A percentile compares a stretch with the other conserved stretches of the same genome.
These are phyloP conservation scores for Nannizziopsis barbatae DNA, from an alignment of 2,329 filamentous ascomycete genomes.

Conservation along the genomic window DNA sequence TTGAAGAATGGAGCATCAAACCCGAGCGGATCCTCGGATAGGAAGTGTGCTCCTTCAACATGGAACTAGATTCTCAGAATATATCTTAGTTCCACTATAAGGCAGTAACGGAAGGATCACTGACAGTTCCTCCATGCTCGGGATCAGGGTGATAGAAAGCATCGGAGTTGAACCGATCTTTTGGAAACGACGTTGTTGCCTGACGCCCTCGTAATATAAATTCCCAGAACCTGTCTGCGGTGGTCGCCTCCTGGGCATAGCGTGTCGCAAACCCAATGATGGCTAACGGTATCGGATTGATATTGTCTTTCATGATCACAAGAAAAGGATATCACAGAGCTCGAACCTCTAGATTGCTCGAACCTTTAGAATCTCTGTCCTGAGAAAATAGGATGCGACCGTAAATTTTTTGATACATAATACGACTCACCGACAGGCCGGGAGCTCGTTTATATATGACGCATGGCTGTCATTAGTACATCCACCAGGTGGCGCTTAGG, in stretches of 20 bases:
- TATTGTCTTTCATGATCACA: too few species aligned
- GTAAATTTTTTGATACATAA: too few species aligned
- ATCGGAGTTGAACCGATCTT: slow-evolving; percentile 26
- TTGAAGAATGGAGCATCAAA: slow-evolving; percentile 16
- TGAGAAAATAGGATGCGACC: too few species aligned
- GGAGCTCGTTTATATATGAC: too few species aligned
- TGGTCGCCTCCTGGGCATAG: slow-evolving; percentile 8
- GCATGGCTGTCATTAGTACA: too few species aligned
- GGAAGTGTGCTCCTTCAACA: slow-evolving; percentile 14
- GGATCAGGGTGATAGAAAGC: slow-evolving; percentile 32
- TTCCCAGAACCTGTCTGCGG: slow-evolving; percentile 11
- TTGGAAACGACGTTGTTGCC: slow-evolving; percentile 6
- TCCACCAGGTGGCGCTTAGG: too few species aligned
- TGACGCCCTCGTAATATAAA: slow-evolving; percentile 5
- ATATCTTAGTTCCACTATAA: slow-evolving; percentile 1
- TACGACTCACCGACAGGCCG: too few species aligned
- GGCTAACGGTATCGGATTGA: slow-evolving; percentile 5
- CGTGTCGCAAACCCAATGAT: slow-evolving; percentile 9
- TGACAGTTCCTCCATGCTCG: slow-evolving; percentile 26
- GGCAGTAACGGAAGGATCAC: not conserved
- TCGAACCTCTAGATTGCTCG: too few species aligned
- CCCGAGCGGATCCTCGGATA: slow-evolving; percentile 12
- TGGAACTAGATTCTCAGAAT: not conserved
- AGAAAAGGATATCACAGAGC: too few species aligned
- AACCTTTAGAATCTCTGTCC: too few species aligned